Evolutionary conservation across 306 rosid species (phyloP).

Genomic region (Ormosia semicastrata): DNA sequence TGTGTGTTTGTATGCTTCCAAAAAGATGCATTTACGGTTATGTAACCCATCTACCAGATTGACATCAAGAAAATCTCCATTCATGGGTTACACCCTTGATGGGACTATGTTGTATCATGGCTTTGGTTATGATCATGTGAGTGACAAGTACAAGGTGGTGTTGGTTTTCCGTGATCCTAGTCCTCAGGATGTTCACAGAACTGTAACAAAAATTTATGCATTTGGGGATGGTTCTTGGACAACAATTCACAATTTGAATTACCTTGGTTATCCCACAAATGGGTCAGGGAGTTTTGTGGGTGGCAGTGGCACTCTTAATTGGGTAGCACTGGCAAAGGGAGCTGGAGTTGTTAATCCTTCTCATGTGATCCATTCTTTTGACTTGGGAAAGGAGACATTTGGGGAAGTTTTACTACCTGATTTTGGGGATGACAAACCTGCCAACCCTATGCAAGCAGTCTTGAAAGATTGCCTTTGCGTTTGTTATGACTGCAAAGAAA

Average conservation of each 20-base stretch:
- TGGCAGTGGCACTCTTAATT: not conserved
- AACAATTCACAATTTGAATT: not conserved
- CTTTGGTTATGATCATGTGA: not conserved
- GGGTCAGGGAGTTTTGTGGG: not conserved
- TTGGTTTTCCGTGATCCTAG: not conserved
- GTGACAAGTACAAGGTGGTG: not conserved
- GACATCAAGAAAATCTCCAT: not conserved
- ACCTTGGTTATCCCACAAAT: not conserved
- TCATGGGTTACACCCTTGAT: not conserved
- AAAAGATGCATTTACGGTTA: not conserved
- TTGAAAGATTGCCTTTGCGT: not conserved
- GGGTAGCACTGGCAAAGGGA: not conserved
- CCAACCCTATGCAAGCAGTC: not conserved
- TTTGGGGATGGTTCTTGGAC: not conserved
- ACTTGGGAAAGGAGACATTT: not conserved
- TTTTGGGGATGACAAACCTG: not conserved
- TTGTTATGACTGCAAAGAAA: not conserved
- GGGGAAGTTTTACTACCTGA: not conserved
- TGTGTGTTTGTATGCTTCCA: not conserved
- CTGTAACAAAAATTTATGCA: not conserved
- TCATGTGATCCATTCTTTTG: not conserved
- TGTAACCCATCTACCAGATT: not conserved
- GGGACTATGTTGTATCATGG: not conserved
- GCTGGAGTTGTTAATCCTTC: not conserved
- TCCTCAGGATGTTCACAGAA: not conserved